Base-by-base conservation (phyloP, 306 rosid genomes). In the Citrullus amarus region DNA sequence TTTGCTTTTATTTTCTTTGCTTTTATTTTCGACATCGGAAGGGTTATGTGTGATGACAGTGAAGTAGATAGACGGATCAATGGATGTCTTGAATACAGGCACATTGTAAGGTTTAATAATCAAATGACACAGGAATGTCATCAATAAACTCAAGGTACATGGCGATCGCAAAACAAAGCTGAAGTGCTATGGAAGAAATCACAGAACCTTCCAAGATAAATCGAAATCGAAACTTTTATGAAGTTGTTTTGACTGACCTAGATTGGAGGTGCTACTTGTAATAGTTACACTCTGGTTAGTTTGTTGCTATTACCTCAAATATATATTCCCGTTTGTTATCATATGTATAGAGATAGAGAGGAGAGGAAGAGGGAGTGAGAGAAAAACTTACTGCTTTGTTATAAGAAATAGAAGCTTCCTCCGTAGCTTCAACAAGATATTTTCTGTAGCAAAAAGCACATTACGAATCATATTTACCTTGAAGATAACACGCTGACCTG, bases 381-480 rank as follows among this genome's bases (percentile, higher is more conserved):
- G 68, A 61, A 36, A 71, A 59, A 82, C 91, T 74, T 86, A 95
- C 99, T 76, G 97, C 96, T 96, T 91, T 92, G 79, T 91, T 90
- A 72, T 95, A 91, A 36, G 93, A 89, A 79, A 90, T 82, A 38
- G 97, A 90, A 78, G 96, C 97, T 86, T 96, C 96, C 82, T 92
- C 96, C 12, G 93, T 91, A 48, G 99, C 98, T 84, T 90, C 96
- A 70, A 82, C 86, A 69, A 96, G 99, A 89, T 86, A 90, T 81
- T 92, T 92, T 87, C 98, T 92, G 82, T 34, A 82, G 28, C 0
- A 82, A 73, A 14, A 73, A 81, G 39, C 58, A 72, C 46, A 43
- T 60, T 44, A 60, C 39, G 62, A 66, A 46, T 65, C 46, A 69
- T 81, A 54, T 50, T 43, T n/a, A 68, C 75, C 72, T 38, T 22